Evolutionary conservation across 73 alveolate species (phyloP), one percentile per base, ranked within the genome.

Genomic region (Tetrahymena borealis): DNA sequence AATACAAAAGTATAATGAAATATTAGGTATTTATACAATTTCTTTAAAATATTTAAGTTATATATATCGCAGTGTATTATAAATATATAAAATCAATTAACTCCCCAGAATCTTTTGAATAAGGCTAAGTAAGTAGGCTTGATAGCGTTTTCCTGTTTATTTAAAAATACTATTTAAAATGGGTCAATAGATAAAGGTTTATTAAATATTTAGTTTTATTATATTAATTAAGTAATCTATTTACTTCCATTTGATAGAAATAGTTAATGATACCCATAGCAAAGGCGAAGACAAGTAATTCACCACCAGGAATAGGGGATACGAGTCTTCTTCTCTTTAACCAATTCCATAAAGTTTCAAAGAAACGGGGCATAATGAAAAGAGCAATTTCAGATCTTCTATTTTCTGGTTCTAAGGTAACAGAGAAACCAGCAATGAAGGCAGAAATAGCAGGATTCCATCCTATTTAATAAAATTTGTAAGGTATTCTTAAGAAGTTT

Each of bases 311-410:
- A n/a, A 94, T 94, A 32, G 90, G 38, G 39, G 78, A 18, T 18
- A 92, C 94, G 31, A 36, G 40, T 32, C 94, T 91, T 43, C 94
- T 77, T 41, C 91, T 94, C 90, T 79, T 94, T 91, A 94, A 36
- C 39, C 93, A 60, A 35, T 93, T 94, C 96, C 97, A 94, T 39
- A 94, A 90, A 20, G 96, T 94, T 90, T 94, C 97, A 33, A 94
- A 42, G 42, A 94, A 43, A 38, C 94, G 93, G 12, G 97, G 97
- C 36, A 92, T 42, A 33, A 94, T 91, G 78, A 91, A 94, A 78
- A 94, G 92, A 20, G 97, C 94, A 9, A 94, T 94, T 90, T 94
- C 97, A 16, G 91, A 60, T 91, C 96, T 93, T 94, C 97, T 94
- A 16, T 91, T 79, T 42, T 41, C 92, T 16, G 96, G 90, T 79